Evolutionary conservation across 2,329 filamentous ascomycete species (phyloP), one percentile per base, ranked within the genome.

Genomic region (Penicillium sp.): DNA sequence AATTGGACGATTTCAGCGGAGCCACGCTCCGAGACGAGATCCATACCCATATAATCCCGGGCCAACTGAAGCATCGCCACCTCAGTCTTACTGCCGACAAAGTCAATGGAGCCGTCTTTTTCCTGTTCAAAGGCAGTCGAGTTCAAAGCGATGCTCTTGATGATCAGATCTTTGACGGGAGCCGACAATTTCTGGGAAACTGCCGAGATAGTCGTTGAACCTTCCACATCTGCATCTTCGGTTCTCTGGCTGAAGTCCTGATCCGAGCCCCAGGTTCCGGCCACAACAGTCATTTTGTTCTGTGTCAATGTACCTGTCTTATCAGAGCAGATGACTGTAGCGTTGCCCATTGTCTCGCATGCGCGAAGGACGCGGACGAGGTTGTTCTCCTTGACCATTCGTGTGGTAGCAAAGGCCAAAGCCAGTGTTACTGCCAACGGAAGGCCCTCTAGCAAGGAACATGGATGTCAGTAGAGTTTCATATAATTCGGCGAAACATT

Each of bases 291-390:
- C 86, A 89, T 89, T 70, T 86, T 85, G 67, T 89, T 89, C 55
- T 88, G 86, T 0, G 87, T 90, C 18, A 90, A 74, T 6, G 87
- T 90, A 47, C 87, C 87, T 1, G 87, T 90, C 73, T 90, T 90
- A 70, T 90, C 89, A 4, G 89, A 91, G 72, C 89, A 93, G 35
- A 93, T 87, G 0, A 88, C 88, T 1, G 86, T 89, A 7, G 87
- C 88, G 65, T 90, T 91, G 50, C 88, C 88, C 88, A 91, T 91
- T 44, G 89, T 89, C 71, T 91, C 88, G 65, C 88, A 91, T 23
- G 88, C 87, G 65, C 89, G 88, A 54, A 91, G 79, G 54, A 90
- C 86, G 35, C 88, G 85, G 42, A 91, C 88, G 55, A 91, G 75
- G 64, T 91, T 91, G 74, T 89, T 88, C 71, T 91, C 88, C 63